Evolutionary conservation across 805 yeast genomes (phyloP), one percentile per base, ranked within the genome.

Genomic region (Metschnikowia vanudenii): DNA sequence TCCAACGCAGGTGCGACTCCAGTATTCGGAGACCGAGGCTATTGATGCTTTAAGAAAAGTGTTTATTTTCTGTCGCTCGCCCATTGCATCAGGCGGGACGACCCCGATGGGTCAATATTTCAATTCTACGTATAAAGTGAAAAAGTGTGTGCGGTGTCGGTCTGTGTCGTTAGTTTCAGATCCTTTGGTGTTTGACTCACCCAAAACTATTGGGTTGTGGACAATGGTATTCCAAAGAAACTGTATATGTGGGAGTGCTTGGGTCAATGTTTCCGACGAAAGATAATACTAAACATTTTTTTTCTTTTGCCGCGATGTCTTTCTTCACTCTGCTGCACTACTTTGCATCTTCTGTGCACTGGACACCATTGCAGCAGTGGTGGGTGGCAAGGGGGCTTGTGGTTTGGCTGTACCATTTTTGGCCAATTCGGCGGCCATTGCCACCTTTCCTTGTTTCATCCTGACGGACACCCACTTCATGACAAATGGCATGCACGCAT

Each of bases 191-290:
- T 75, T 69, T 49, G 69, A 67, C 14, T 45, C 59, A 13, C 52
- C 61, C 30, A 50, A 56, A 50, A 44, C 71, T 44, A 51, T 69
- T 29, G 74, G 69, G 9, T 57, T 63, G 46, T 78, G 88, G 85
- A 76, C 85, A 0, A 70, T 80, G 67, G 82, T 84, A 1, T 83
- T 81, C 60, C 90, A 84, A 54, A 70, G 90, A 50, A 80, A 80
- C 20, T 87, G 96, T 64, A 68, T 86, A 30, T 87, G 96, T 63
- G 94, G 94, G 0, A 85, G 88, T 32, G 75, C 82, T 3, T 85
- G 92, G 92, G 81, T 80, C 2, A 76, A 75, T 50, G 43, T 16
- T 4, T 18, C 47, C 8, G 33, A 43, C 28, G 28, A 26, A 12
- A 6, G 28, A 8, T 22, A 8, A 22, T n/a, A n/a, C n/a, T n/a